Evolutionary conservation across 2,329 filamentous ascomycete species (phyloP).

Genomic region (Ceratocystis albifundus): DNA sequence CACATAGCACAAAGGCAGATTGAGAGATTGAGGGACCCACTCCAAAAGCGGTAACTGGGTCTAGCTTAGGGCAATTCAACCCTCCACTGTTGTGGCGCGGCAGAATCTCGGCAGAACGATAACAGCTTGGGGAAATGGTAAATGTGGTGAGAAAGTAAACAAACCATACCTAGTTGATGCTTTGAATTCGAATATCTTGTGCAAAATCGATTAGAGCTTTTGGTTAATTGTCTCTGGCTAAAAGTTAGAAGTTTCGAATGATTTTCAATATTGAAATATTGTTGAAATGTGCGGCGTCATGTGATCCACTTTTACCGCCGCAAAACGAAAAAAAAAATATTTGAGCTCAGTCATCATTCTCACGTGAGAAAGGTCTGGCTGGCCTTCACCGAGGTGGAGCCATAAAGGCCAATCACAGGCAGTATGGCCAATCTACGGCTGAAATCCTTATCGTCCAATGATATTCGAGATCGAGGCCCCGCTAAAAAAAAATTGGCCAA

Average conservation of each 20-base stretch:
- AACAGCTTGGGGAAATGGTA: rapidly evolving
- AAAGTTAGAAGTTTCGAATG: too few species aligned
- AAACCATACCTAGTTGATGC: not conserved
- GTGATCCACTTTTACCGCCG: slow-evolving; percentile 12
- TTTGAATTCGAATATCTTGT: not conserved
- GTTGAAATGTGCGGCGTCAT: slow-evolving; percentile 19
- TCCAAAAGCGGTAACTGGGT: slow-evolving; percentile 21
- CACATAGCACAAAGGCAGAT: slow-evolving; percentile 22
- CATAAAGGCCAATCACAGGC: slow-evolving; percentile 13
- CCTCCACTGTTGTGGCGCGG: slow-evolving; percentile 22
- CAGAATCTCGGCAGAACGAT: slow-evolving; percentile 19
- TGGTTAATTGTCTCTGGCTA: not conserved
- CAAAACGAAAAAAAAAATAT: slow-evolving; percentile 9
- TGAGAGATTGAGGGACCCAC: slow-evolving; percentile 23
- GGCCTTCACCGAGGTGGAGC: slow-evolving; percentile 21
- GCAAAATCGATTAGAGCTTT: not conserved
- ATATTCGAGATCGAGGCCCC: slow-evolving; percentile 23
- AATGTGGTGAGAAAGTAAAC: not conserved
- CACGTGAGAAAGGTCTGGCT: slow-evolving; percentile 18
- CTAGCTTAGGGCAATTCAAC: slow-evolving; percentile 23
- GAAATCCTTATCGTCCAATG: slow-evolving; percentile 24
- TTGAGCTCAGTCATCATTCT: not conserved
- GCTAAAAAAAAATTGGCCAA: slow-evolving; percentile 24
- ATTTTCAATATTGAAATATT: slow-evolving; percentile 4
- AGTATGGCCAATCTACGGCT: slow-evolving; percentile 18